phyloP scores from a whole-genome alignment of 2,329 filamentous ascomycete genomes.

The Alternaria burnsii region DNA sequence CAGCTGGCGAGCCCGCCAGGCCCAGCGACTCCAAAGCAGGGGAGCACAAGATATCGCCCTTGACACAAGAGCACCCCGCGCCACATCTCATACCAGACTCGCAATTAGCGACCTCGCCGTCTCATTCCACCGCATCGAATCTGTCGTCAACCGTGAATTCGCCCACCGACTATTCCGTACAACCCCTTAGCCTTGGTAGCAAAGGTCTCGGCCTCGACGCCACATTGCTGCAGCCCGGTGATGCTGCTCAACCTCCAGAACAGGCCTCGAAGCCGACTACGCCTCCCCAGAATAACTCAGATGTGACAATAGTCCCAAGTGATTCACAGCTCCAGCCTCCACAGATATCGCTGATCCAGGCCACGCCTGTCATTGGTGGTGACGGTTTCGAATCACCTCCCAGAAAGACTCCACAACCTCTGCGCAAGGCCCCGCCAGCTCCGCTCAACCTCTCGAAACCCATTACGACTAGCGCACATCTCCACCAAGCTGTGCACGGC shows the following conservation, averaged over 20 bases:
- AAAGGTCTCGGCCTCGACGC: conserved; percentile 39
- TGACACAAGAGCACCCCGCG: conserved; percentile 28
- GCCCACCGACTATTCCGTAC: conserved; percentile 46
- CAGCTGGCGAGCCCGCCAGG: conserved; percentile 38
- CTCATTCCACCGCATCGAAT: conserved; percentile 40
- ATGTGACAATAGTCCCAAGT: conserved; percentile 16
- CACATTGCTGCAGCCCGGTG: conserved; percentile 26
- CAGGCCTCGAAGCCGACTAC: conserved; percentile 20
- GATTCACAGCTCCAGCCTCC: conserved; percentile 39
- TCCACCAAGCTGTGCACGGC: conserved; percentile 55
- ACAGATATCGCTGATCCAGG: conserved; percentile 49
- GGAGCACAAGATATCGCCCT: conserved; percentile 35
- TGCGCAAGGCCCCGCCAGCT: conserved; percentile 83
- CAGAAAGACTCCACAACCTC: conserved; percentile 53
- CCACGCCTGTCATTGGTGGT: conserved; percentile 50
- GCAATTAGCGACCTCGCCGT: conserved; percentile 44
- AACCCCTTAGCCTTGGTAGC: conserved; percentile 35
- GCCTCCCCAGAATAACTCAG: conserved; percentile 20
- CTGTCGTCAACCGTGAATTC: conserved; percentile 40
- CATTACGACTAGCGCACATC: conserved; percentile 54
- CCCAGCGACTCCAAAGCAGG: conserved; percentile 23
- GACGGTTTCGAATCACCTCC: conserved; percentile 49
- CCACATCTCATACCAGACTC: conserved; percentile 39
- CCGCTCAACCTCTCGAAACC: conserved; percentile 74
- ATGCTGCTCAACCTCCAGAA: conserved; percentile 20